These are phyloP conservation scores for Chaetothyriales sp. DNA, from an alignment of 2,329 filamentous ascomycete genomes.

Conservation along the genomic window DNA sequence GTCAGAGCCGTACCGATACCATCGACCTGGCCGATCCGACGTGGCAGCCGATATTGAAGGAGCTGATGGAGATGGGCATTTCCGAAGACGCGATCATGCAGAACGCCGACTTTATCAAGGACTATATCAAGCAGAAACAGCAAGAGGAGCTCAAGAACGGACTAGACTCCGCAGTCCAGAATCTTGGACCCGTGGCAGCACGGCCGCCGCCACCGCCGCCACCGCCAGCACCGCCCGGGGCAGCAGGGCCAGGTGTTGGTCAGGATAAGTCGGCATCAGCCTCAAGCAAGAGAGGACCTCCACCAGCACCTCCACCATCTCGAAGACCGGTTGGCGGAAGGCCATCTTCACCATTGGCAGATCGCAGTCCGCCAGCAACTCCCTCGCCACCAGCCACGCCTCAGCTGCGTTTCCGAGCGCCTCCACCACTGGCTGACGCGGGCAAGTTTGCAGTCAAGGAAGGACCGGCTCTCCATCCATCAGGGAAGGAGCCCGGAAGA, in stretches of 20 bases:
- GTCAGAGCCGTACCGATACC: constrained; percentile 10
- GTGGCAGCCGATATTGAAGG: constrained; percentile 45
- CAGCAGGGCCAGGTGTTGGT: constrained; percentile 36
- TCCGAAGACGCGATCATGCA: constrained; percentile 53
- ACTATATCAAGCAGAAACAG: constrained; percentile 51
- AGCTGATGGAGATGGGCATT: constrained; percentile 49
- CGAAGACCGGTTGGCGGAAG: constrained; percentile 31
- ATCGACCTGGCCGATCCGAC: constrained; percentile 49
- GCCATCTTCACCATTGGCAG: constrained; percentile 27
- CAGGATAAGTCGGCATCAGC: constrained; percentile 46
- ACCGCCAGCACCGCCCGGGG: constrained; percentile 36
- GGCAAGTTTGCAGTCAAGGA: constrained; percentile 60
- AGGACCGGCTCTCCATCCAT: constrained; percentile 28
- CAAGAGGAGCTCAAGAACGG: constrained; percentile 28
- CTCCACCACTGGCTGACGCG: constrained; percentile 76
- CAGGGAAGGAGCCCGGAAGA: constrained; percentile 29
- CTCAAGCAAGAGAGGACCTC: constrained; percentile 40
- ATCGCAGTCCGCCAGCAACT: constrained; percentile 48
- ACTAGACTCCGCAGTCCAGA: constrained; percentile 25
- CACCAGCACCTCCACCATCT: constrained; percentile 43
- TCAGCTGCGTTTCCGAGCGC: constrained; percentile 61
- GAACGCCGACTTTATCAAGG: constrained; percentile 53
- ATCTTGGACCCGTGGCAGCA: constrained; percentile 18
- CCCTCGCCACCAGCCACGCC: constrained; percentile 51
- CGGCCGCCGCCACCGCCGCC: constrained; percentile 40